Evolutionary conservation across 352 stramenopile genomes (phyloP), one percentile per base, ranked within the genome.

Genomic region (Peronospora belbahrii): DNA sequence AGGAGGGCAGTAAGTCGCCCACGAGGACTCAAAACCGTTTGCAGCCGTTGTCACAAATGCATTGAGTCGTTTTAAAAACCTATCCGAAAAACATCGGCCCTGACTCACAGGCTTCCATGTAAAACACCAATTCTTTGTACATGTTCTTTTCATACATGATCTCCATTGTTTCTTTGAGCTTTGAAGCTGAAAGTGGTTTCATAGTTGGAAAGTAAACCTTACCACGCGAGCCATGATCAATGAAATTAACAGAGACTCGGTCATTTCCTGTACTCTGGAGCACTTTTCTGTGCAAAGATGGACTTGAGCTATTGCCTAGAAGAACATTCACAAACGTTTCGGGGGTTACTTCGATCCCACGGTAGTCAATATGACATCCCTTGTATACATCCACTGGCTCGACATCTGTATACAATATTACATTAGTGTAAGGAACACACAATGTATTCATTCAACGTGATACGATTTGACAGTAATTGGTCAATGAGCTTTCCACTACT

Each of bases 231-330:
- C 89, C 89, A 47, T 97, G 89, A 53, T 97, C 86, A 25, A 95
- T 73, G 64, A 96, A 96, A 54, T 95, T 95, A 41, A 97, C 58
- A 54, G 96, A 97, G 19, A 97, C 85, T 33, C 87, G 74, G 52
- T 97, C 89, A 1, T 89, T 51, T 2, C 45, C 31, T 1, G 79
- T 88, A 52, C 81, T 95, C n/a, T 72, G 66, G 3, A 97, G 77
- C 36, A 96, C 87, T 34, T 86, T 88, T 33, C 80, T 78, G 14
- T 84, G 73, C 0, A 64, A 73, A 0, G 67, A n/a, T n/a, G n/a
- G 62, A 1, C 33, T 66, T 1, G 65, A 65, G 20, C 62, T 59
- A 47, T 97, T 82, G 34, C 89, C 89, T 7, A 75, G 61, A 31
- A 97, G 56, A 20, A 97, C 87, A 40, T 78, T 78, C 4, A 95